These are phyloP conservation scores for Neurospora pannonica DNA, from an alignment of 495 filamentous ascomycete species.

Conservation along the genomic window DNA sequence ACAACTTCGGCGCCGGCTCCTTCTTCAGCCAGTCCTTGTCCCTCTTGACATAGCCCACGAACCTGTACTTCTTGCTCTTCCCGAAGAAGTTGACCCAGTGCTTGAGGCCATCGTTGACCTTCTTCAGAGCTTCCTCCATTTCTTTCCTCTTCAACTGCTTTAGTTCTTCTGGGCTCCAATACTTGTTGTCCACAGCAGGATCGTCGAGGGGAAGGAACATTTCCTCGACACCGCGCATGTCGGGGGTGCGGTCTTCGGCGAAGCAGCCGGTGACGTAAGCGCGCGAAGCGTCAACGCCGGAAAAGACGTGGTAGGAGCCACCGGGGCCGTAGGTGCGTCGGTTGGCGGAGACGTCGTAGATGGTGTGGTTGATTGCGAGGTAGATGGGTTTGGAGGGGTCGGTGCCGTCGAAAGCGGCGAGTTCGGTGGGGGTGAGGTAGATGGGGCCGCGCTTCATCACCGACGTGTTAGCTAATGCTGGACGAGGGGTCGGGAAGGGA, in stretches of 20 bases:
- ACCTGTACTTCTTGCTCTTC: slow-evolving; percentile 63
- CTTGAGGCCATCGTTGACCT: slow-evolving; percentile 47
- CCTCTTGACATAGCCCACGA: slow-evolving; percentile 55
- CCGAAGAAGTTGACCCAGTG: slow-evolving; percentile 72
- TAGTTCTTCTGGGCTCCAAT: slow-evolving; percentile 43
- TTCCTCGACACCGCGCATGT: slow-evolving; percentile 77
- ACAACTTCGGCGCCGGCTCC: slow-evolving; percentile 32
- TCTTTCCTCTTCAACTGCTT: slow-evolving; percentile 45
- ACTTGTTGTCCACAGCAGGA: slow-evolving; percentile 36
- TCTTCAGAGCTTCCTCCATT: slow-evolving; percentile 38
- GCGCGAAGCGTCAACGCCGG: slow-evolving; percentile 77
- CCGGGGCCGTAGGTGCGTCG: slow-evolving; percentile 77
- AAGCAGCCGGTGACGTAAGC: slow-evolving; percentile 98
- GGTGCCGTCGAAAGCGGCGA: slow-evolving; percentile 68
- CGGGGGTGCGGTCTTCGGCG: slow-evolving; percentile 67
- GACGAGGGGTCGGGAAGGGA: neutral
- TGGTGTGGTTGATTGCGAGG: slow-evolving; percentile 82
- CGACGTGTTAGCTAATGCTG: slow-evolving; percentile 2
- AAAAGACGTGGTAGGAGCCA: slow-evolving; percentile 80
- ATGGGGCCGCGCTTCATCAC: slow-evolving; percentile 27
- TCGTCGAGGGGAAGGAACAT: slow-evolving; percentile 79
- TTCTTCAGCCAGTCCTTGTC: slow-evolving; percentile 38
- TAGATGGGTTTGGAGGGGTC: slow-evolving; percentile 72
- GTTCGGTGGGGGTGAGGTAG: slow-evolving; percentile 62
- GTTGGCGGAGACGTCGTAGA: slow-evolving; percentile 84